Base-by-base conservation (phyloP, 768 basidiomycete genomes). In the Mycena haematopus region DNA sequence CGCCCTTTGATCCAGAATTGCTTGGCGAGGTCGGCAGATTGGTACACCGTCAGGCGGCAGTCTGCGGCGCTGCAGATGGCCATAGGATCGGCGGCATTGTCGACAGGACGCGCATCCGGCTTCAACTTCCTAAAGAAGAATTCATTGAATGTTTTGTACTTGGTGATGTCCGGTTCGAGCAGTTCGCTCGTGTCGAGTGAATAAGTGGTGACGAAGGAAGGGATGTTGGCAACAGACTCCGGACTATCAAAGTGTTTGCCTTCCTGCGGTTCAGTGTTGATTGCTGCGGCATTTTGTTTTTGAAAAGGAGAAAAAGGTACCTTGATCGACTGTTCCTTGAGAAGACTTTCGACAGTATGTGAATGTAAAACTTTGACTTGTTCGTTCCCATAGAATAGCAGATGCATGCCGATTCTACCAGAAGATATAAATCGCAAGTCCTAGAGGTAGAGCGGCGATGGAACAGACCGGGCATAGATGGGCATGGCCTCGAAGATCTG, bases 1-100 rank as follows among this genome's bases (percentile, higher is more conserved):
- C 80, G 77, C 7, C 91, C 91, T 73, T 93, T 91, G 69, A 91
- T 79, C 86, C 93, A 94, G 68, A 93, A 84, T 71, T 85, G 73
- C 70, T 82, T 81, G 1, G 92, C 91, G 1, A 83, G 72, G 22
- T 82, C 79, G 1, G 89, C 72, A 10, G 80, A 80, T 19, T 79
- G 77, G 71, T 85, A 93, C 1, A 92, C 91, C 2, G 87, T 89
- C 56, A 95, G 71, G 15, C 93, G 78, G 65, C 84, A 89, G 67
- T 95, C 92, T 0, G 93, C 92, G 0, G 86, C 85, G 19, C 84
- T 86, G 69, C 85, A 85, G 45, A 93, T 75, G 27, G 81, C 79
- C 6, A 70, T 66, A 0, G 83, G 79, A 60, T 90, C 82, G 1
- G 82, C 74, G 6, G 78, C 81, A 9, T 83, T 79, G 52, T 86